phyloP scores from a whole-genome alignment of 208 protist genomes.

The Naegleria fowleri region DNA sequence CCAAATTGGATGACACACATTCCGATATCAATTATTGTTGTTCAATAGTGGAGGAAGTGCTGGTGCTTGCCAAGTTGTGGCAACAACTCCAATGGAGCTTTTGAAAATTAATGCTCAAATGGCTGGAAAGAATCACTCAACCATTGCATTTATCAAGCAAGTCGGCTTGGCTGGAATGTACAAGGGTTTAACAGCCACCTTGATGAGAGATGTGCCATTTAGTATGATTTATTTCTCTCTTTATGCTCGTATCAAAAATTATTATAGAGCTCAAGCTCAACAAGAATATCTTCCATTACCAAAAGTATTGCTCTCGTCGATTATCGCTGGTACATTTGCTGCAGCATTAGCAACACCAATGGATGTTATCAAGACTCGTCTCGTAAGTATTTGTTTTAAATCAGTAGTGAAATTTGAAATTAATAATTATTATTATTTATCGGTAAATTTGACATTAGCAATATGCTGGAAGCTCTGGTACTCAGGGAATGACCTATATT shows the following conservation, averaged over 20 bases:
- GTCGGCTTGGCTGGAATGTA: neutral
- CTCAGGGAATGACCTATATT: neutral
- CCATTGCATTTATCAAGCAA: neutral
- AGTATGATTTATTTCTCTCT: neutral
- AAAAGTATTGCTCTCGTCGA: neutral
- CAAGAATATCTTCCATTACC: neutral
- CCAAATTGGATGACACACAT: no score
- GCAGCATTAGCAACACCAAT: neutral
- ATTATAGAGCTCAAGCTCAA: neutral
- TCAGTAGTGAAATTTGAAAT: no score
- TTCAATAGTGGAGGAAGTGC: neutral
- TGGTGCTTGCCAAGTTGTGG: neutral
- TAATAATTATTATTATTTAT: no score
- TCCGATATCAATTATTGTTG: no score
- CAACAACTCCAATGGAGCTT: neutral
- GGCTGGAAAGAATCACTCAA: neutral
- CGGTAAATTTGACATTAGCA: neutral
- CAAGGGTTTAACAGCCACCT: neutral
- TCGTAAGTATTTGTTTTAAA: neutral
- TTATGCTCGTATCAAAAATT: neutral
- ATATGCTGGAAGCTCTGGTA: neutral
- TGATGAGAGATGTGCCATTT: constrained; percentile 20
- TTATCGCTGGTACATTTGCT: neutral
- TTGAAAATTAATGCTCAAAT: constrained; percentile 11
- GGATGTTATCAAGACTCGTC: constrained; percentile 19